phyloP scores from a whole-genome alignment of 2,329 filamentous ascomycete species.

The Tolypocladium sp. region DNA sequence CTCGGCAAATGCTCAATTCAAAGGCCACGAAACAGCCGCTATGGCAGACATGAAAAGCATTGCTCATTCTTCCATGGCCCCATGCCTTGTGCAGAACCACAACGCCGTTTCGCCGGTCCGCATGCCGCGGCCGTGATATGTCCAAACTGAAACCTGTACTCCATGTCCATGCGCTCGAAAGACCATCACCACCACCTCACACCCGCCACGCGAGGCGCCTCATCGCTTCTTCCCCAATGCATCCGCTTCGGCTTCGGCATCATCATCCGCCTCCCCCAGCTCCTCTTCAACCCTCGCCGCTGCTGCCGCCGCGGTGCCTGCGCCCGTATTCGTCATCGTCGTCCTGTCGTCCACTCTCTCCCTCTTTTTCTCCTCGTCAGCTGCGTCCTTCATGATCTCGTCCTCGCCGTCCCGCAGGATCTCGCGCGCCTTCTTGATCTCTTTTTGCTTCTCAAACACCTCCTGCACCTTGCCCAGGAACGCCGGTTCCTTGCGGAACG shows the following conservation, averaged over 20 bases:
- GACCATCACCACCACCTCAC: not conserved
- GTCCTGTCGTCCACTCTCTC: slow-evolving; percentile 17
- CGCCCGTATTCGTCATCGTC: not conserved
- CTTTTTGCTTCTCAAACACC: slow-evolving; percentile 77
- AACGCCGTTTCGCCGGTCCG: not conserved
- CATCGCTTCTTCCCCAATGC: slow-evolving; percentile 28
- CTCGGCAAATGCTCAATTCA: not conserved
- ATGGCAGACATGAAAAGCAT: not conserved
- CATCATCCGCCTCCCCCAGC: slow-evolving; percentile 43
- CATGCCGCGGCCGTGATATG: not conserved
- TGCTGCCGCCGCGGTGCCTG: slow-evolving; percentile 6
- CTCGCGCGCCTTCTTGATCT: slow-evolving; percentile 76
- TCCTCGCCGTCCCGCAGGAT: slow-evolving; percentile 60
- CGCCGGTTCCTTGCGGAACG: slow-evolving; percentile 71
- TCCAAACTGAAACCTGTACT: not conserved
- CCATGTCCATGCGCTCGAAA: not conserved
- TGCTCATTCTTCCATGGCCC: not conserved
- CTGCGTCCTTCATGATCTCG: slow-evolving; percentile 45
- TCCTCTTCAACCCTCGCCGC: slow-evolving; percentile 35
- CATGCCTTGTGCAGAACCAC: not conserved
- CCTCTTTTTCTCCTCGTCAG: slow-evolving; percentile 30
- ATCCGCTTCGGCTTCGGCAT: slow-evolving; percentile 32
- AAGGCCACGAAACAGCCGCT: not conserved
- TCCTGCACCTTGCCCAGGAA: slow-evolving; percentile 87
- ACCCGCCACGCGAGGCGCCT: slow-evolving; percentile 3